Percentiles rank a stretch among this genome's conserved stretches.
Conservation (phyloP, 345 rosid genomes). For the Ricinus communis region DNA sequence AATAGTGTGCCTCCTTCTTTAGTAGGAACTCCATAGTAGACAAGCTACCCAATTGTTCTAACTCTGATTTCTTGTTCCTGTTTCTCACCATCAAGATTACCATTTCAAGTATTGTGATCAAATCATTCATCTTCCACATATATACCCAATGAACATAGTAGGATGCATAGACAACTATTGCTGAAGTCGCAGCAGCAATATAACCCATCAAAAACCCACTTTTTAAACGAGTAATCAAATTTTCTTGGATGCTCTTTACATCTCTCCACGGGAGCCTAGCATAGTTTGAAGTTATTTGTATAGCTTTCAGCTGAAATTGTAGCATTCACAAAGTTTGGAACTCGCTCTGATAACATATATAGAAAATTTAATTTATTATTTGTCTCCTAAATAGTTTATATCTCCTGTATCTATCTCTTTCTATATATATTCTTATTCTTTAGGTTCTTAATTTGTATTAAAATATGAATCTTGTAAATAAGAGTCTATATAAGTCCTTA, state of each 20-base stretch:
- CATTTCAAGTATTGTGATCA: background rate
- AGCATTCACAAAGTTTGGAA: background rate
- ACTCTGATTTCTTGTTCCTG: background rate
- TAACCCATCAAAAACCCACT: constrained; percentile 10
- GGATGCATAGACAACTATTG: background rate
- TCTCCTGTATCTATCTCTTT: too few relatives aligned
- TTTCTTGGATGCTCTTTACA: background rate
- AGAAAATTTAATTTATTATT: too few relatives aligned
- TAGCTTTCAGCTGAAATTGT: background rate
- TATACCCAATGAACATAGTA: constrained; percentile 1
- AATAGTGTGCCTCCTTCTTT: background rate
- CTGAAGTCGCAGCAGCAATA: background rate
- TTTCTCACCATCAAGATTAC: background rate
- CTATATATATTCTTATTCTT: too few relatives aligned
- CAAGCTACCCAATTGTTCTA: background rate
- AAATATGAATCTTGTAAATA: too few relatives aligned
- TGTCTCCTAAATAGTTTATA: too few relatives aligned
- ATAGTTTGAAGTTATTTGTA: constrained; percentile 23
- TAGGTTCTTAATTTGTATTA: too few relatives aligned
- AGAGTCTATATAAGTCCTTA: too few relatives aligned
- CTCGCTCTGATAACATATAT: too few relatives aligned
- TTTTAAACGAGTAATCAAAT: background rate
- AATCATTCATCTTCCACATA: background rate
- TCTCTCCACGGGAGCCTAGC: constrained; percentile 17
- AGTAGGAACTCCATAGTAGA: background rate